phyloP scores from a whole-genome alignment of 2,329 filamentous ascomycete species.

The Chaetomium strumarium region DNA sequence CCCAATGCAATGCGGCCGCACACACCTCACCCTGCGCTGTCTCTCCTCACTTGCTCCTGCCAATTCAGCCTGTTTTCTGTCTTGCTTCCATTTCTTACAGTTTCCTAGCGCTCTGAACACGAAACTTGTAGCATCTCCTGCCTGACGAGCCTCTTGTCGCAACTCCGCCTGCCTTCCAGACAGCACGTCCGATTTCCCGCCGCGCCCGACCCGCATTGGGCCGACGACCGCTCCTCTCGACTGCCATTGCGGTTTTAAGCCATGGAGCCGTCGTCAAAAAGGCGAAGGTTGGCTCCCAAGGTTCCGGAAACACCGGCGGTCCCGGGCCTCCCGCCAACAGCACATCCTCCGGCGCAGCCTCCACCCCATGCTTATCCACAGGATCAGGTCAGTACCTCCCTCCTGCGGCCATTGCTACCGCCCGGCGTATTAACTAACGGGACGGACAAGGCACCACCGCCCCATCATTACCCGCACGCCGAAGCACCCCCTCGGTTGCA shows the following conservation, averaged over 20 bases:
- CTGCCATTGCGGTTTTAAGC: not conserved
- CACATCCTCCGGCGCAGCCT: slow-evolving; percentile 18
- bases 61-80: slow-evolving; percentile 9
- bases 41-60: slow-evolving; percentile 1
- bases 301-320: slow-evolving; percentile 22
- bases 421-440: slow-evolving; percentile 2
- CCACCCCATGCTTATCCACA: slow-evolving; percentile 20
- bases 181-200: not conserved
- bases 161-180: not conserved
- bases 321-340: slow-evolving; percentile 13
- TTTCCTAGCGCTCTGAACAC: not conserved
- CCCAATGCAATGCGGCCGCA: slow-evolving; percentile 6
- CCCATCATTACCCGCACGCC: slow-evolving; percentile 20
- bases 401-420: not conserved
- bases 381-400: slow-evolving; percentile 20
- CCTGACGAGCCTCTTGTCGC: not conserved
- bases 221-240: not conserved
- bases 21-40: slow-evolving; percentile 1
- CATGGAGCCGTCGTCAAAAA: slow-evolving; percentile 28
- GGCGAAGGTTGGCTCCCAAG: slow-evolving; percentile 27
- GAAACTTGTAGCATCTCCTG: slow-evolving; percentile 1
- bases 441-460: slow-evolving; percentile 12
- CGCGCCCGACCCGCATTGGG: not conserved
- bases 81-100: not conserved
- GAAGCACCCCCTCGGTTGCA: slow-evolving; percentile 20